Evolutionary conservation across 495 filamentous ascomycete species (phyloP).

Genomic region (Penicillium lividum): DNA sequence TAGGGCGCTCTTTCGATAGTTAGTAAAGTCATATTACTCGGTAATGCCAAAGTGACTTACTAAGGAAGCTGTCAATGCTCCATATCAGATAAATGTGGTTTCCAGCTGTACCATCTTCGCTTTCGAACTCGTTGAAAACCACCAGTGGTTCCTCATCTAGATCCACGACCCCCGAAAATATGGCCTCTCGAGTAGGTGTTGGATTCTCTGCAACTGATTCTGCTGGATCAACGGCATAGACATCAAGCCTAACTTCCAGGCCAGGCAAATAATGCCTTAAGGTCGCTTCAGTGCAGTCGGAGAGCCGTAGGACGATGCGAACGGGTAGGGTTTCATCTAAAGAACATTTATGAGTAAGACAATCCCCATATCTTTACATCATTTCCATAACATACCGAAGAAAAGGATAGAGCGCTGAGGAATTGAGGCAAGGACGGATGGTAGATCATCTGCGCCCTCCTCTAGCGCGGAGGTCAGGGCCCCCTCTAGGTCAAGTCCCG

Average conservation of each 20-base stretch:
- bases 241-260: conserved; percentile 68
- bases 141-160: conserved; percentile 62
- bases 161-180: conserved; percentile 64
- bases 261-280: conserved; percentile 62
- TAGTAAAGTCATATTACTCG: conserved; percentile 13
- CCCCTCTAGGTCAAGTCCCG: conserved; percentile 64
- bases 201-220: conserved; percentile 45
- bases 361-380: conserved; percentile 33
- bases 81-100: conserved; percentile 74
- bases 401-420: conserved; percentile 57
- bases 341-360: conserved; percentile 61
- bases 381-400: conserved; percentile 62
- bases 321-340: conserved; percentile 78
- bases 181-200: conserved; percentile 58
- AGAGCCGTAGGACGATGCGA: conserved; percentile 70
- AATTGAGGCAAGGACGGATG: conserved; percentile 50
- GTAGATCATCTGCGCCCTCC: conserved; percentile 46
- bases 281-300: conserved; percentile 58
- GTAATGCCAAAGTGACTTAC: conserved; percentile 33
- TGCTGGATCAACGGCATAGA: conserved; percentile 65
- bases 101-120: conserved; percentile 51
- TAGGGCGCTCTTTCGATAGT: conserved; percentile 57
- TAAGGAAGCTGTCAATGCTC: conserved; percentile 76
- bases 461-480: conserved; percentile 51
- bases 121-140: conserved; percentile 55